Conservation (phyloP, 768 basidiomycete genomes). For the Trametes coccinea region DNA sequence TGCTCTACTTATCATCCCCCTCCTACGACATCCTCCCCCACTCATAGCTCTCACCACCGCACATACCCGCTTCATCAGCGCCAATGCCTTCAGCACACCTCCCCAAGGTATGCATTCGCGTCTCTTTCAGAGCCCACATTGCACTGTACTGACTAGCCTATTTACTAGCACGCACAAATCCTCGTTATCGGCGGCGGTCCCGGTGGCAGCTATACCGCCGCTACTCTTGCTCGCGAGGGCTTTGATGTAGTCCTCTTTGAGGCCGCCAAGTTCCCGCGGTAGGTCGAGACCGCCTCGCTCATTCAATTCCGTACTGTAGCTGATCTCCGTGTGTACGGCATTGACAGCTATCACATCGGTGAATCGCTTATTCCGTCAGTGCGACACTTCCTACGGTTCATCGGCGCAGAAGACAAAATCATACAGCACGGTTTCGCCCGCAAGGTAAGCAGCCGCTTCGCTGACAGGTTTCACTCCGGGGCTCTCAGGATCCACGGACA, state of each 20-base stretch:
- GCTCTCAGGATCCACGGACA: background rate
- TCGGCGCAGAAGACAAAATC: constrained; percentile 48
- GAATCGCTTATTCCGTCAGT: constrained; percentile 53
- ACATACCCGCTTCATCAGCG: background rate
- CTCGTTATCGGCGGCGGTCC: constrained; percentile 64
- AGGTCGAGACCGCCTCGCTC: background rate
- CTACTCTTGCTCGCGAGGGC: constrained; percentile 57
- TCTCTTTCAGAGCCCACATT: too few relatives aligned
- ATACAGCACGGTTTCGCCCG: constrained; percentile 43
- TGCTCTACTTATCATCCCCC: background rate
- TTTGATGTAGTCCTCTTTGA: constrained; percentile 59
- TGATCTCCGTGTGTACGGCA: too few relatives aligned
- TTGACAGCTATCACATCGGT: constrained; percentile 46
- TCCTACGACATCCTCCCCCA: background rate
- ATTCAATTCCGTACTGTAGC: too few relatives aligned
- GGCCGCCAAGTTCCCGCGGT: constrained; percentile 57
- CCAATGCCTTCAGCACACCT: constrained; percentile 17
- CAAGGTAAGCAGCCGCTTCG: constrained; percentile 41
- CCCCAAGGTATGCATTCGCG: constrained; percentile 9
- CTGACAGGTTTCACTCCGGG: background rate
- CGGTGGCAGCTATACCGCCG: constrained; percentile 56
- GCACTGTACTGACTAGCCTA: too few relatives aligned
- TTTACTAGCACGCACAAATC: constrained; percentile 34
- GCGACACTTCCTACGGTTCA: constrained; percentile 52
- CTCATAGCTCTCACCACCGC: background rate